These are phyloP conservation scores for Stipa capillata DNA, from an alignment of 176 grass and related monocot species.

Conservation along the genomic window DNA sequence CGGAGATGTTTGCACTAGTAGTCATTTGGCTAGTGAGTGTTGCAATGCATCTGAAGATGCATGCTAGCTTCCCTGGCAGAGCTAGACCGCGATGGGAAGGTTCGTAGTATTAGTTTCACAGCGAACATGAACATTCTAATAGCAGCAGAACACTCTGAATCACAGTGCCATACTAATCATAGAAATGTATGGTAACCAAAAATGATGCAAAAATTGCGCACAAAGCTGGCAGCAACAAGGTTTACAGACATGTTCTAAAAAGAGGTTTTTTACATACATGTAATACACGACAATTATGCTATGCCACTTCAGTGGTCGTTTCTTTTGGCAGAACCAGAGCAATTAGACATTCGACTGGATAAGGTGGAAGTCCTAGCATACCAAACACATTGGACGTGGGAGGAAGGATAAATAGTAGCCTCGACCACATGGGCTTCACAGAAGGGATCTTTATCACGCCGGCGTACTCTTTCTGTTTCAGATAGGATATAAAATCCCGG, in stretches of 20 bases:
- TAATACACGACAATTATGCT: not conserved
- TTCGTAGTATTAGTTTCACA: not conserved
- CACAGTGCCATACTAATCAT: not conserved
- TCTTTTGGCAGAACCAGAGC: slow-evolving; percentile 77
- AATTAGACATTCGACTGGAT: slow-evolving; percentile 52
- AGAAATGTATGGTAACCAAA: not conserved
- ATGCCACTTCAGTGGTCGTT: slow-evolving; percentile 45
- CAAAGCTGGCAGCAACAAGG: not conserved
- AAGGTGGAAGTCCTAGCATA: slow-evolving; percentile 51
- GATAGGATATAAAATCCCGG: slow-evolving; percentile 85
- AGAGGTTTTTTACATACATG: no score
- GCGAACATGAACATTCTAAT: not conserved
- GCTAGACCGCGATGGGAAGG: not conserved
- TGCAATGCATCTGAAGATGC: no score
- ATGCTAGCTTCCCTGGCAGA: not conserved
- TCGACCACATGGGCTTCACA: slow-evolving; percentile 66
- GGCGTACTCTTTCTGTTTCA: slow-evolving; percentile 81
- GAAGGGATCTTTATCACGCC: slow-evolving; percentile 86
- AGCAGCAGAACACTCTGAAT: not conserved
- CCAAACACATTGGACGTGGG: slow-evolving; percentile 43
- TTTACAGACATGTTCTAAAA: slow-evolving; percentile 1
- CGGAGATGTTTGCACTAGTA: not conserved
- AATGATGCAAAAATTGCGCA: slow-evolving; percentile 13
- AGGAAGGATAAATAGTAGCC: slow-evolving; percentile 84
- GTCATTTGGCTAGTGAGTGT: not conserved